Evolutionary conservation across 176 grass and related monocot species (phyloP), one percentile per base, ranked within the genome.

Genomic region (Phyllostachys edulis): DNA sequence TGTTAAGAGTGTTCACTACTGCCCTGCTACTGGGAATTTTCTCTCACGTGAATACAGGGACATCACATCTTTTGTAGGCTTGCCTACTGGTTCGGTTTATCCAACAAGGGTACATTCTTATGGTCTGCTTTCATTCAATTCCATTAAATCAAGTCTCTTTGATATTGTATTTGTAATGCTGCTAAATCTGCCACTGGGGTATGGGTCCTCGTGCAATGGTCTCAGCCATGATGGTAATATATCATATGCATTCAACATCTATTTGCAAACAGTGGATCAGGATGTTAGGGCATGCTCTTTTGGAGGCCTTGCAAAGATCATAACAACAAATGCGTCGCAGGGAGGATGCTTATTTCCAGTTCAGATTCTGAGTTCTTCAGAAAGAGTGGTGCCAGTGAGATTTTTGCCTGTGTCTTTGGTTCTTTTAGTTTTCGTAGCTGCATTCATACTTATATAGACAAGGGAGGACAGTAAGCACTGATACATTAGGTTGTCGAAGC

Each of bases 1-100:
- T 77, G 91, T 99, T n/a, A 99, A 94, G 88, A 99, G 96, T 67
- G 88, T 96, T 67, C 96, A 96, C 81, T 99, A 90, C 79, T 99
- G 96, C 81, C 90, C 96, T 80, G 80, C 79, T 15, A 96, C 93
- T 44, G 78, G 68, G 52, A 59, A 37, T 32, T 89, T 88, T 73
- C 89, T 89, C 24, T 87, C 93, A 34, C 87, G 93, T 54, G 96
- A 99, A 87, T 99, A 99, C 69, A 95, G 96, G 78, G 93, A 99
- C 74, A 99, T 99, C 76, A 96, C 96, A 42, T 94, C 93, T 50
- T 92, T 85, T 36, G 85, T 96, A 42, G 96, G 96, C 77, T 90
- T 99, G 80, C 96, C 96, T 38, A 99, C 93, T 37, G 91, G 96
- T 67, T 95, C 96, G 21, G 96, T 96, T 64, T 96, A 99, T 94